Percentiles rank a stretch among this genome's conserved stretches.
phyloP scores from a whole-genome alignment of 768 basidiomycete species.

The Leccinum subgranulosum region DNA sequence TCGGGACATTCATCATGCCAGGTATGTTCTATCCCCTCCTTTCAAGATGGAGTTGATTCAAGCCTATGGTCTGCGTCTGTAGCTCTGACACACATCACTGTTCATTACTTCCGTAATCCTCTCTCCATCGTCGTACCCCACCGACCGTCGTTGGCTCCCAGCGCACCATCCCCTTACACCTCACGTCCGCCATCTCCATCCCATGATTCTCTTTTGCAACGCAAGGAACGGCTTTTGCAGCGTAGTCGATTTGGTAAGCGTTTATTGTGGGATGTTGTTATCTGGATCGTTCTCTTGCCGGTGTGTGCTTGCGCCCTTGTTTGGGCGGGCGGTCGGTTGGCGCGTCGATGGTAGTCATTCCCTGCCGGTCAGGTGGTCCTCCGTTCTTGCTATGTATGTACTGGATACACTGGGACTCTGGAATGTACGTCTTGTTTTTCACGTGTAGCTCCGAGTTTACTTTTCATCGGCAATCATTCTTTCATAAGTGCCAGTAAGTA shows the following conservation, averaged over 20 bases:
- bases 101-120: slow-evolving; percentile 83
- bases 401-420: slow-evolving; percentile 2
- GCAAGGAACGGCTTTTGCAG: slow-evolving; percentile 86
- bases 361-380: slow-evolving; percentile 7
- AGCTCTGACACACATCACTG: slow-evolving; percentile 75
- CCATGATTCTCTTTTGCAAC: slow-evolving; percentile 70
- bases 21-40: slow-evolving; percentile 34
- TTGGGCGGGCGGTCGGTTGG: slow-evolving; percentile 56
- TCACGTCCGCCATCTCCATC: slow-evolving; percentile 28
- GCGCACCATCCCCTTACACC: slow-evolving; percentile 18
- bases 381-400: neutral
- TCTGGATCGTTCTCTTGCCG: slow-evolving; percentile 70
- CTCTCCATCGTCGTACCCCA: slow-evolving; percentile 79
- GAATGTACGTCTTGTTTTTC: neutral
- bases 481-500: neutral
- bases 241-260: slow-evolving; percentile 66
- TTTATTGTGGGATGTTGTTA: slow-evolving; percentile 79
- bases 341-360: slow-evolving; percentile 48
- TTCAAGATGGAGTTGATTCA: neutral
- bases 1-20: slow-evolving; percentile 61
- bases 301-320: slow-evolving; percentile 52
- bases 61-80: slow-evolving; percentile 1
- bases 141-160: slow-evolving; percentile 27
- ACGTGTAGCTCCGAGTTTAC: neutral
- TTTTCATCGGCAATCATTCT: neutral